These are phyloP conservation scores for Talaromyces sp. DNA, from an alignment of 2,329 filamentous ascomycete species.

Conservation along the genomic window DNA sequence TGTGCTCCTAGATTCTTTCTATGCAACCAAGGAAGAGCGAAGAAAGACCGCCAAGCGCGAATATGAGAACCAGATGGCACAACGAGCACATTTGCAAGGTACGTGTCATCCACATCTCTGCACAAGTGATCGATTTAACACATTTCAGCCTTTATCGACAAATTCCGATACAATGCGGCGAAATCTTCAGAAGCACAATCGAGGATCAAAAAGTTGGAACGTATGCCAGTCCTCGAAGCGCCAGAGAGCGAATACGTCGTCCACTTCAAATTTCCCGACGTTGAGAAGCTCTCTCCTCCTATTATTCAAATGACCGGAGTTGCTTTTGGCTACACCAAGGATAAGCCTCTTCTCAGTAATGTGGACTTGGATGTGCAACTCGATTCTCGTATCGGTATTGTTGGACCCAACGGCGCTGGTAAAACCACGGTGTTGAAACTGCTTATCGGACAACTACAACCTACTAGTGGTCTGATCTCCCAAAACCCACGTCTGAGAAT, in stretches of 20 bases:
- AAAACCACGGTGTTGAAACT: constrained; percentile 98
- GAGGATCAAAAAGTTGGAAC: constrained; percentile 97
- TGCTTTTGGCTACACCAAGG: constrained; percentile 78
- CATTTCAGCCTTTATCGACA: constrained; percentile 81
- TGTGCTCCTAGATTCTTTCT: constrained; percentile 68
- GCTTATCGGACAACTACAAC: constrained; percentile 79
- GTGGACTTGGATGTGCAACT: constrained; percentile 96
- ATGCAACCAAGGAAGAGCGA: constrained; percentile 93
- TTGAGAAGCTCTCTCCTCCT: constrained; percentile 94
- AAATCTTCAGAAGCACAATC: constrained; percentile 98
- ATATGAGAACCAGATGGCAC: constrained; percentile 97
- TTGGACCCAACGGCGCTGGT: constrained; percentile 97
- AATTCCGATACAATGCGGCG: constrained; percentile 98
- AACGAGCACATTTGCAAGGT: constrained; percentile 83
- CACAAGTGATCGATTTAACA: constrained; percentile 14
- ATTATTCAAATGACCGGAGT: constrained; percentile 97
- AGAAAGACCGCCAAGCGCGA: constrained; percentile 95
- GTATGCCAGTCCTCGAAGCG: constrained; percentile 85
- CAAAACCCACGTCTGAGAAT: constrained; percentile 84
- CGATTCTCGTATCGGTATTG: constrained; percentile 96
- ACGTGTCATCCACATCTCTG: background rate
- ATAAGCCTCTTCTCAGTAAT: constrained; percentile 74
- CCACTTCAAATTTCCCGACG: constrained; percentile 94
- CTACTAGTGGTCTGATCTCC: constrained; percentile 77
- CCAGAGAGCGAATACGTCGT: constrained; percentile 95